Evolutionary conservation across 2,329 filamentous ascomycete genomes (phyloP).

Genomic region (Aspergillus thermomutatus): DNA sequence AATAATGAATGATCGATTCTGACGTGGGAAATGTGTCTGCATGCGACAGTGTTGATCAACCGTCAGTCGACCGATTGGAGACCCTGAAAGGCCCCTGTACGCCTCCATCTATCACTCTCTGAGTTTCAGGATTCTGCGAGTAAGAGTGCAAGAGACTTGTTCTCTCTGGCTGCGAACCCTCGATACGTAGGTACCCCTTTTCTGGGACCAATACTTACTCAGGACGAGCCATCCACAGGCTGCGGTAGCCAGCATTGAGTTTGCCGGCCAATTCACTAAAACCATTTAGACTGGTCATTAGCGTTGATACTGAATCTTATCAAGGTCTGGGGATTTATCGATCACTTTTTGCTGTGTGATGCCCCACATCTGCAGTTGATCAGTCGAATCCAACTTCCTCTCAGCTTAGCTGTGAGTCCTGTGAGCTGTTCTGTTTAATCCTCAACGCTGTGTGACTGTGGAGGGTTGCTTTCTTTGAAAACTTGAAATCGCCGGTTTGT

Average conservation of each 20-base stretch:
- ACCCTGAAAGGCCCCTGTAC: neutral
- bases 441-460: neutral
- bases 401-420: constrained; percentile 2
- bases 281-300: neutral
- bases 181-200: neutral
- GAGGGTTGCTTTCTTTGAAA: neutral
- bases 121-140: neutral
- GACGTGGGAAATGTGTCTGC: neutral
- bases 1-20: neutral
- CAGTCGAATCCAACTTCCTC: constrained; percentile 6
- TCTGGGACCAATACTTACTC: neutral
- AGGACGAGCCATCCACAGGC: neutral
- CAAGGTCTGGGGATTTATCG: constrained; percentile 6
- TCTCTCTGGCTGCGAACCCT: neutral
- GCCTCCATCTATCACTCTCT: neutral
- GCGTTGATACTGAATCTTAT: constrained; percentile 6
- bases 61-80: neutral
- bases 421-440: neutral
- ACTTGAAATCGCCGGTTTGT: neutral
- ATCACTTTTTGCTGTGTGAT: neutral
- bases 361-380: constrained; percentile 11
- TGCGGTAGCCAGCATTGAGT: neutral
- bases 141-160: neutral
- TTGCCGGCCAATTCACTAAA: neutral
- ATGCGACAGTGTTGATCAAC: neutral